A percentile compares a stretch with the other conserved stretches of the same genome.
Evolutionary conservation across 331 rosid genomes (phyloP).

Genomic region (Rhamnella rubrinervis): DNA sequence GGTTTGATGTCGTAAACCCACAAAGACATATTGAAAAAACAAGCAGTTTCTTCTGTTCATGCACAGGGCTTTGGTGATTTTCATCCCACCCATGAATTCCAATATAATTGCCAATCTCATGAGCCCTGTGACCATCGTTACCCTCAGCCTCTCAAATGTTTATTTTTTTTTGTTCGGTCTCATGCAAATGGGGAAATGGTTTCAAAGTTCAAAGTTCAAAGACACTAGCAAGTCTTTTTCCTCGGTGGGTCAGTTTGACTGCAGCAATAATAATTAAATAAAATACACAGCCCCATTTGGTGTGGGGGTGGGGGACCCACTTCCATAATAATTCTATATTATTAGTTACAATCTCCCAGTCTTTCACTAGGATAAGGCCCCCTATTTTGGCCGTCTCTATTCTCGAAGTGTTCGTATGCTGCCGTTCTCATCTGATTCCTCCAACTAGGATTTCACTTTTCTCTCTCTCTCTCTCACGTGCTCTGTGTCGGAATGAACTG

Average conservation of each 20-base stretch:
- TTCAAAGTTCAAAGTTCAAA: conserved; percentile 73
- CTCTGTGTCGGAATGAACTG: conserved; percentile 30
- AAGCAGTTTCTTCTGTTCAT: too few relatives aligned
- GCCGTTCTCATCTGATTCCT: conserved; percentile 12
- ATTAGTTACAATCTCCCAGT: conserved; percentile 33
- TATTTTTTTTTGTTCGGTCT: conserved; percentile 1
- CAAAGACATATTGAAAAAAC: too few relatives aligned
- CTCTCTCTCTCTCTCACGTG: conserved; percentile 19
- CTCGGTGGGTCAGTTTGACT: conserved; percentile 83
- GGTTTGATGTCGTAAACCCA: too few relatives aligned
- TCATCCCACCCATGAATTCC: conserved; percentile 19
- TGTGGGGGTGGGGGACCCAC: conserved; percentile 48
- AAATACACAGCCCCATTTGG: conserved; percentile 12
- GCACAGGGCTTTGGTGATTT: not conserved
- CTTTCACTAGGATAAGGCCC: conserved; percentile 42
- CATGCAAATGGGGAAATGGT: conserved; percentile 24
- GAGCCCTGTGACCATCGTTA: conserved; percentile 34
- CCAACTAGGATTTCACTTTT: conserved; percentile 48
- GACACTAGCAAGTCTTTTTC: conserved; percentile 33
- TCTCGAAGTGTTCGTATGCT: too few relatives aligned
- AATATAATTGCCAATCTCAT: conserved; percentile 33
- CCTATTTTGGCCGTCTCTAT: not conserved
- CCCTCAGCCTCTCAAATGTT: not conserved
- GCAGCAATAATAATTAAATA: conserved; percentile 16
- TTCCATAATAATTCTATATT: conserved; percentile 47